phyloP scores from a whole-genome alignment of 345 rosid genomes.

The Dimocarpus longan region DNA sequence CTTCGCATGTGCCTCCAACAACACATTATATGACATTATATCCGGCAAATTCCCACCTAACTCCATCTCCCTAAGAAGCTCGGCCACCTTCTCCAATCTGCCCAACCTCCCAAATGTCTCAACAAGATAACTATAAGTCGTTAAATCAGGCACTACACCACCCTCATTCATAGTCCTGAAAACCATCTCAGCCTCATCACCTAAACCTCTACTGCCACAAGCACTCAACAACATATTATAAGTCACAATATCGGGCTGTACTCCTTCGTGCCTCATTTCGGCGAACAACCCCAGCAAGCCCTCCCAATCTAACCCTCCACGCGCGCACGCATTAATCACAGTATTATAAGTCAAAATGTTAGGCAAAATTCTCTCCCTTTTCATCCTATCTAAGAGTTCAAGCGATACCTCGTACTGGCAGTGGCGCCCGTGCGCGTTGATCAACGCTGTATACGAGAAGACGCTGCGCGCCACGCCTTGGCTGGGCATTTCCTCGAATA shows the following conservation, averaged over 20 bases:
- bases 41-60: slow-evolving; percentile 81
- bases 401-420: slow-evolving; percentile 74
- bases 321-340: slow-evolving; percentile 83
- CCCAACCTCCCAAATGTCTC: slow-evolving; percentile 73
- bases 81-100: slow-evolving; percentile 67
- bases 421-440: slow-evolving; percentile 86
- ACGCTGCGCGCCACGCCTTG: slow-evolving; percentile 81
- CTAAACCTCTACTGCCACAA: slow-evolving; percentile 82
- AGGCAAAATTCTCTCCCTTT: slow-evolving; percentile 70
- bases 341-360: slow-evolving; percentile 90
- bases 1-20: slow-evolving; percentile 77
- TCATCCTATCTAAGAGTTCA: slow-evolving; percentile 82
- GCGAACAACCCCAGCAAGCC: slow-evolving; percentile 89
- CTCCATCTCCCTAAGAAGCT: slow-evolving; percentile 80
- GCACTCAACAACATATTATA: slow-evolving; percentile 90
- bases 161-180: slow-evolving; percentile 94
- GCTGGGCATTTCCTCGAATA: slow-evolving; percentile 86
- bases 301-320: slow-evolving; percentile 95
- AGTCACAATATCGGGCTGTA: slow-evolving; percentile 88
- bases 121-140: slow-evolving; percentile 71
- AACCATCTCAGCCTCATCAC: slow-evolving; percentile 92
- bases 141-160: slow-evolving; percentile 83
- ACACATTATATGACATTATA: slow-evolving; percentile 72
- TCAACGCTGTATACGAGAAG: slow-evolving; percentile 85
- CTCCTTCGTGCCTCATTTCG: slow-evolving; percentile 92